Evolutionary conservation across 208 protist genomes (phyloP), one percentile per base, ranked within the genome.

Genomic region (Plasmodiophora brassicae): DNA sequence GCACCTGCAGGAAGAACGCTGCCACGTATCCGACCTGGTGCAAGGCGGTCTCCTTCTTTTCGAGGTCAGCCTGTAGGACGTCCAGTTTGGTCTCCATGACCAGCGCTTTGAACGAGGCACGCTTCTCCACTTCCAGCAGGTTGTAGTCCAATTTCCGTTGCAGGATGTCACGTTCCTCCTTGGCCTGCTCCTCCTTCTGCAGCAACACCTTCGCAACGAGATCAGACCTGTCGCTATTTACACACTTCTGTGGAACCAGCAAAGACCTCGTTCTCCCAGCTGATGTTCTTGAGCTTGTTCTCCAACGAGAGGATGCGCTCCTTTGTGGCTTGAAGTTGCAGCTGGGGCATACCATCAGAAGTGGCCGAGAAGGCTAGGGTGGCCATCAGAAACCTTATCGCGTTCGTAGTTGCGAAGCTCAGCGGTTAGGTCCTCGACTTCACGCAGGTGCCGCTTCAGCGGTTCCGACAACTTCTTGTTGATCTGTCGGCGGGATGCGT

Each of bases 401-500:
- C 50, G 45, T 57, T 86, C 84, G 50, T 86, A 86, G 36, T 86
- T 65, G 45, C n/a, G 45, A 65, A 86, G 84, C n/a, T 86, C 46
- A 5, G 10, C 84, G 36, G 28, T 28, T 38, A 86, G 84, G 10
- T 86, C 28, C 25, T 86, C 50, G 46, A 86, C 25, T 57, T 92
- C 90, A 50, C 90, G 90, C 25, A 92, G 87, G 1, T 88, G 87
- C 39, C 85, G 53, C 41, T 88, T 90, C 39, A 98, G 90, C n/a
- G 97, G 97, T n/a, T 96, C 95, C 22, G 91, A 95, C 22, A 98
- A 93, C 54, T 94, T 95, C 87, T 96, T 95, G 92, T 98, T 98
- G 88, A 98, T 96, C 88, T 95, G 88, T 84, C 0, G 28, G 38
- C 10, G 10, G 25, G 83, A 36, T 53, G 71, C 25, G 28, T 44